Evolutionary conservation across 495 filamentous ascomycete genomes (phyloP), one percentile per base, ranked within the genome.

Genomic region (Podospora bellae-mahoneyi): DNA sequence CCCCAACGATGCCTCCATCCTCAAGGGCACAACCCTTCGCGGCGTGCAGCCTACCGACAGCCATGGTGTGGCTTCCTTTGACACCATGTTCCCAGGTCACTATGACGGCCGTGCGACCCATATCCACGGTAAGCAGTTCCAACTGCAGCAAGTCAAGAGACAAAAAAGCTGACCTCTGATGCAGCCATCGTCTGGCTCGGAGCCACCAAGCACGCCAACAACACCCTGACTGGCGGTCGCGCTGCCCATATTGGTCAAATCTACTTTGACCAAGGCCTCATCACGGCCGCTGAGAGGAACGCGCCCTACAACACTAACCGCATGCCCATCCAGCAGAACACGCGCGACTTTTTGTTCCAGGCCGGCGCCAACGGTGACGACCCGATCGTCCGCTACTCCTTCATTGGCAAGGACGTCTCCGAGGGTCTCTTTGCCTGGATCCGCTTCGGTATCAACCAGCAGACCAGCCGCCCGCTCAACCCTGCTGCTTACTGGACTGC

Each of bases 351-450:
- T 30, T 80, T 86, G 32, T 81, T 84, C 67, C 69, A 75, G 15
- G 76, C 78, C 61, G 82, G 82, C 61, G 81, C 80, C 62, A 82
- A 82, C 54, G 76, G 79, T 60, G 84, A 84, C 62, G 86, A 89
- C 75, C 87, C 87, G 19, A 81, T 88, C 67, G 76, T 86, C 66
- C 77, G 88, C 44, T 89, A 86, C 71, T 77, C 80, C 13, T 76
- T 80, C 13, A 79, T 89, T 28, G 85, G 86, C 27, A 82, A 86
- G 28, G 75, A 73, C 32, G 69, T 88, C 9, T 70, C 73, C 7
- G 85, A 89, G 64, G 88, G 88, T 48, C 66, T 89, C 18, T 81
- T 88, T 20, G 84, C 77, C 4, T 88, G 83, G 83, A 83, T 89
- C 68, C 79, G 81, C 44, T 74, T 89, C 58, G 86, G 80, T 66